A percentile compares a stretch with the other conserved stretches of the same genome.
These are phyloP conservation scores for Tricholoma matsutake DNA, from an alignment of 768 basidiomycete species.

Conservation along the genomic window DNA sequence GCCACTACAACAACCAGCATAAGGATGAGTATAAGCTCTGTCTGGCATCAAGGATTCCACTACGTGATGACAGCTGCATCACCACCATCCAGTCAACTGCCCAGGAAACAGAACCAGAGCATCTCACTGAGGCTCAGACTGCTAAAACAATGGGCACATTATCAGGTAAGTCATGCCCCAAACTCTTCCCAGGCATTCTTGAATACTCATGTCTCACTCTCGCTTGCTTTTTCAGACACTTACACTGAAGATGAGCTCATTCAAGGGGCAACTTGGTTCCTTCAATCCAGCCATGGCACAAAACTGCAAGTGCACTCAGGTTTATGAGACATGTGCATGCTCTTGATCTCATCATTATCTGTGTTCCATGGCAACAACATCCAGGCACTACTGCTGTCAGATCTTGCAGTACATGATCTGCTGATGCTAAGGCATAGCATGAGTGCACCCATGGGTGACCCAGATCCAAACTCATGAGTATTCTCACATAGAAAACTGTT, in stretches of 20 bases:
- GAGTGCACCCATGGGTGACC: too few relatives aligned
- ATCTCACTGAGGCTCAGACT: conserved; percentile 13
- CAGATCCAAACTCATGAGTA: too few relatives aligned
- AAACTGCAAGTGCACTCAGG: conserved; percentile 8
- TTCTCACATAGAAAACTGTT: too few relatives aligned
- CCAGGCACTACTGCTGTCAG: conserved; percentile 22
- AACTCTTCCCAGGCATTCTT: too few relatives aligned
- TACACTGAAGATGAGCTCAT: conserved; percentile 14
- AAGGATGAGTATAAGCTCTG: conserved; percentile 10
- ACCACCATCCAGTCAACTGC: background rate
- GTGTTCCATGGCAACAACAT: conserved; percentile 29
- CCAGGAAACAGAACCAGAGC: conserved; percentile 17
- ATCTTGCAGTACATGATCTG: conserved; percentile 17
- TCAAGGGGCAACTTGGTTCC: conserved; percentile 18
- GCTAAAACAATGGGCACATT: conserved; percentile 14
- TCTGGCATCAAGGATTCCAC: conserved; percentile 16
- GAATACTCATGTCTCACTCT: too few relatives aligned
- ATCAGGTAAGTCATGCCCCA: background rate
- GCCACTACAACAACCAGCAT: too few relatives aligned
- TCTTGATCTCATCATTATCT: conserved; percentile 22
- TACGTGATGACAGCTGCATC: conserved; percentile 18
- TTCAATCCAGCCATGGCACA: conserved; percentile 8
- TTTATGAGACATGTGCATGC: conserved; percentile 28
- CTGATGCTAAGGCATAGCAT: too few relatives aligned
- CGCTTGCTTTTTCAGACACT: conserved; percentile 8